phyloP scores from a whole-genome alignment of 768 basidiomycete species.

The Russula sp. region DNA sequence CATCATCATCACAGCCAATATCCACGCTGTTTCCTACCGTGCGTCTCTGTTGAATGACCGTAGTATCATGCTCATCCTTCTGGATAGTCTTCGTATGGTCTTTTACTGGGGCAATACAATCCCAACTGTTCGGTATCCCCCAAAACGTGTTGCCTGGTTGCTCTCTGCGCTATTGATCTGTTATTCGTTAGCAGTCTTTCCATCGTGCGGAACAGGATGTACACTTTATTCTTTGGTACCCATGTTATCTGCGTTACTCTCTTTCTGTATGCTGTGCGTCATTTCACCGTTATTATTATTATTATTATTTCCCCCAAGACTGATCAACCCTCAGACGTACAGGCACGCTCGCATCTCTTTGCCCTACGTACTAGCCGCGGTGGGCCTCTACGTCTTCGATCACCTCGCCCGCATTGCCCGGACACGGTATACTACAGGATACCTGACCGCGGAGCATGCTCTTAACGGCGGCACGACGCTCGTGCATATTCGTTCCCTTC shows the following conservation, averaged over 20 bases:
- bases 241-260: conserved; percentile 46
- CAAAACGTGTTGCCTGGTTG: conserved; percentile 35
- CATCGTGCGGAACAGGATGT: conserved; percentile 43
- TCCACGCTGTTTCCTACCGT: conserved; percentile 46
- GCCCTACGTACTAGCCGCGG: conserved; percentile 44
- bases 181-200: conserved; percentile 43
- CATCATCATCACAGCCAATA: conserved; percentile 42
- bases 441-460: conserved; percentile 45
- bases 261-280: conserved; percentile 38
- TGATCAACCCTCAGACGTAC: conserved; percentile 28
- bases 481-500: conserved; percentile 45
- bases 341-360: conserved; percentile 33
- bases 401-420: conserved; percentile 46
- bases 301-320: background rate
- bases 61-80: background rate
- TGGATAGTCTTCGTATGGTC: conserved; percentile 19
- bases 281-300: background rate
- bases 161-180: conserved; percentile 39
- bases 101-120: conserved; percentile 2
- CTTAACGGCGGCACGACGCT: conserved; percentile 44
- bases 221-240: conserved; percentile 44
- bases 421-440: conserved; percentile 46
- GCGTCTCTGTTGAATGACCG: conserved; percentile 23
- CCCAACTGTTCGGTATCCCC: background rate
- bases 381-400: conserved; percentile 46